Percentiles rank a stretch among this genome's conserved stretches.
phyloP scores from a whole-genome alignment of 805 yeast genomes.

The Brettanomyces anomalus region DNA sequence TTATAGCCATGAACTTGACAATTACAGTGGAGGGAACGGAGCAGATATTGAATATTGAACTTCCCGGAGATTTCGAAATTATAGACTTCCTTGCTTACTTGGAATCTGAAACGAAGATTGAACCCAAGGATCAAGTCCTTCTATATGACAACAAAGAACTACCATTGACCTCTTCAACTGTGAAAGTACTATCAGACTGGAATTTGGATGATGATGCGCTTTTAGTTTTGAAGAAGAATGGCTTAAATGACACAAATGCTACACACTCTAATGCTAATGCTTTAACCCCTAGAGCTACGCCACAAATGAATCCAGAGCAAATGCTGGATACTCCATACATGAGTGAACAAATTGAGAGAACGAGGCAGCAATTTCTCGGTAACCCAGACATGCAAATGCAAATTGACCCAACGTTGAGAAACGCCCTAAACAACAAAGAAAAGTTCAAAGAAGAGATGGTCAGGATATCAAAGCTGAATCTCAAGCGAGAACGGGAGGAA shows the following conservation, averaged over 20 bases:
- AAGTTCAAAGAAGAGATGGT: slow-evolving; percentile 26
- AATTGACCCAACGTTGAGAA: slow-evolving; percentile 19
- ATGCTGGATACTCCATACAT: slow-evolving; percentile 7
- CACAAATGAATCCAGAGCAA: slow-evolving; percentile 4
- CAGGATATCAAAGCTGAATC: slow-evolving; percentile 19
- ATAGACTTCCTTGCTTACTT: slow-evolving; percentile 66
- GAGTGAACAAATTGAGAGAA: slow-evolving; percentile 33
- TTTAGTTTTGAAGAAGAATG: slow-evolving; percentile 31
- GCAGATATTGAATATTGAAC: slow-evolving; percentile 46
- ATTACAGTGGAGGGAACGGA: slow-evolving; percentile 43
- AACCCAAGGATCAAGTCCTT: slow-evolving; percentile 38
- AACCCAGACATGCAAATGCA: slow-evolving; percentile 26
- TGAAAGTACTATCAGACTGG: slow-evolving; percentile 34
- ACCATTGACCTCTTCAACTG: slow-evolving; percentile 10
- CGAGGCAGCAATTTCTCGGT: slow-evolving; percentile 39
- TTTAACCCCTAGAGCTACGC: not conserved
- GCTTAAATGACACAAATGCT: slow-evolving; percentile 23
- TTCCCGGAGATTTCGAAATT: slow-evolving; percentile 54
- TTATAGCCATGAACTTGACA: slow-evolving; percentile 39
- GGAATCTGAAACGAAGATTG: slow-evolving; percentile 57
- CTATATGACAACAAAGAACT: slow-evolving; percentile 37
- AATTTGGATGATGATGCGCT: slow-evolving; percentile 53
- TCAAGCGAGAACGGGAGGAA: slow-evolving; percentile 9
- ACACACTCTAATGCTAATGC: slow-evolving; percentile 16
- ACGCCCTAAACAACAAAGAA: slow-evolving; percentile 12